phyloP scores from a whole-genome alignment of 106 monocot species.

The Triglochin maritima region DNA sequence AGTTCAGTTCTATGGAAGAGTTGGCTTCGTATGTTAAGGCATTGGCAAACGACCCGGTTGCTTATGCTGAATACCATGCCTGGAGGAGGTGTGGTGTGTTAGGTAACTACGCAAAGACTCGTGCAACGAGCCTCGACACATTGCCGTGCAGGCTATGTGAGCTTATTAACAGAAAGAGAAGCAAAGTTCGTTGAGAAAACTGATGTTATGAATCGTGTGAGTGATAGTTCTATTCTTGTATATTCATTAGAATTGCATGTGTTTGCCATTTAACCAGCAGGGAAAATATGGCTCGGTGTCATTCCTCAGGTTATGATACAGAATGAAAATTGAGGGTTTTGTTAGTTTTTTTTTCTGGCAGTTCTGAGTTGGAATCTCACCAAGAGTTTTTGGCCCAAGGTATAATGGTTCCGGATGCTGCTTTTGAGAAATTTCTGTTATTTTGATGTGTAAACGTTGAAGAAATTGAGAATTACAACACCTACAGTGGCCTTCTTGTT shows the following conservation, averaged over 20 bases:
- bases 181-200: conserved; percentile 28
- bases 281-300: not conserved
- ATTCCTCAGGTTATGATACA: not conserved
- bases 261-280: too few relatives aligned
- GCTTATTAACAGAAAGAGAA: conserved; percentile 49
- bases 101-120: conserved; percentile 56
- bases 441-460: too few relatives aligned
- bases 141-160: conserved; percentile 82
- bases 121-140: conserved; percentile 70
- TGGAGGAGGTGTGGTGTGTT: conserved; percentile 91
- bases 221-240: not conserved
- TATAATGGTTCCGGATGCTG: too few relatives aligned
- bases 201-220: conserved; percentile 4
- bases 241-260: not conserved
- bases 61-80: conserved; percentile 87
- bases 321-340: not conserved
- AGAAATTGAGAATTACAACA: too few relatives aligned
- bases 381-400: too few relatives aligned
- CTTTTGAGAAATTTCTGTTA: too few relatives aligned
- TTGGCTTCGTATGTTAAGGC: conserved; percentile 59
- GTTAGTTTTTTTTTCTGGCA: not conserved
- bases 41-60: conserved; percentile 69
- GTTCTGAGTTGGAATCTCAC: too few relatives aligned
- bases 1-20: conserved; percentile 57
- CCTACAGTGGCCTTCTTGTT: too few relatives aligned